phyloP scores from a whole-genome alignment of 2,329 filamentous ascomycete genomes.

The Aureobasidium sp. region DNA sequence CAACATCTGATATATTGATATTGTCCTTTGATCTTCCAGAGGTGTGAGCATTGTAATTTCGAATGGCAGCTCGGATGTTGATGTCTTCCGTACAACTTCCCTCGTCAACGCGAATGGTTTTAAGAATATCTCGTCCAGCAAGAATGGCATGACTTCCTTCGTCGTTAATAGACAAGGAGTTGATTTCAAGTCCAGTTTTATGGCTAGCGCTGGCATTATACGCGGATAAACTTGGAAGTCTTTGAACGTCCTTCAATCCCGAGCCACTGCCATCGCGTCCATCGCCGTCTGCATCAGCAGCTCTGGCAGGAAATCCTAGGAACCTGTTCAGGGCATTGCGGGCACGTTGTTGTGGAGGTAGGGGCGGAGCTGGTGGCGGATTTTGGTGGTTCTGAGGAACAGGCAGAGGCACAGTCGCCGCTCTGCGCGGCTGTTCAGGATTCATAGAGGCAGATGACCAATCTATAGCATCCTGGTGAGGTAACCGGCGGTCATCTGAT shows the following conservation, averaged over 20 bases:
- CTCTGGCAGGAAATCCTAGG: slow-evolving; percentile 45
- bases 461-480: background rate
- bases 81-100: slow-evolving; percentile 51
- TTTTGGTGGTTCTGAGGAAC: slow-evolving; percentile 3
- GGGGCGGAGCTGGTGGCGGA: slow-evolving; percentile 15
- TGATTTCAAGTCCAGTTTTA: slow-evolving; percentile 54
- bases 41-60: slow-evolving; percentile 30
- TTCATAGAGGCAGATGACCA: background rate
- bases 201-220: slow-evolving; percentile 49
- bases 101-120: slow-evolving; percentile 52
- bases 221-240: slow-evolving; percentile 12
- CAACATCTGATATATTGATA: slow-evolving; percentile 56
- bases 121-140: slow-evolving; percentile 57
- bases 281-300: slow-evolving; percentile 30
- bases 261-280: slow-evolving; percentile 26
- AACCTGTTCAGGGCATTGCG: slow-evolving; percentile 39
- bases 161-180: slow-evolving; percentile 55
- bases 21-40: slow-evolving; percentile 32
- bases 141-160: slow-evolving; percentile 54
- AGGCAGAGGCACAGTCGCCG: slow-evolving; percentile 11
- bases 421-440: slow-evolving; percentile 8
- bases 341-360: slow-evolving; percentile 17
- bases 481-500: background rate
- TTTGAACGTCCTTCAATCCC: slow-evolving; percentile 8
- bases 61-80: slow-evolving; percentile 53